phyloP scores from a whole-genome alignment of 352 stramenopile species.

The Globisporangium apiculatum region DNA sequence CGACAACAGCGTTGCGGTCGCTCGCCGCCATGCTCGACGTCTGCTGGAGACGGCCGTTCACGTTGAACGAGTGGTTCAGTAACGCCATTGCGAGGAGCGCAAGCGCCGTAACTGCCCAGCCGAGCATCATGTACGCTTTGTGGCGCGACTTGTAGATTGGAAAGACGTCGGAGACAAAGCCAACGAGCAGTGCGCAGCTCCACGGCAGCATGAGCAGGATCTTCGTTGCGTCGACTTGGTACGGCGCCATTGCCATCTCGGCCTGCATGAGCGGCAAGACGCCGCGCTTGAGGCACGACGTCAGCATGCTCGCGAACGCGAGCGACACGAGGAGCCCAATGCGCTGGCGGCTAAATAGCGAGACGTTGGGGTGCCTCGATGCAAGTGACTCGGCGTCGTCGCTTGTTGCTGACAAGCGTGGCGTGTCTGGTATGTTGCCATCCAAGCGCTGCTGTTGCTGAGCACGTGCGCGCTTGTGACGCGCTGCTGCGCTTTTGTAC shows the following conservation, averaged over 20 bases:
- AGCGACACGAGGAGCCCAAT: conserved; percentile 29
- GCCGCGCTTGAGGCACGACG: conserved; percentile 32
- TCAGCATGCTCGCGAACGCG: conserved; percentile 30
- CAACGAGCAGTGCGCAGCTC: conserved; percentile 20
- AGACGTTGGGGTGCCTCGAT: conserved; percentile 12
- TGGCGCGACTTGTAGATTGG: conserved; percentile 12
- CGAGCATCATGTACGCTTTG: conserved; percentile 18
- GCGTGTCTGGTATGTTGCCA: no score
- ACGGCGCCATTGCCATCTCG: conserved; percentile 28
- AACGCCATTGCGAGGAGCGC: conserved; percentile 30
- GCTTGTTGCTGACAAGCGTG: background rate
- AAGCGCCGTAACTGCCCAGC: conserved; percentile 16
- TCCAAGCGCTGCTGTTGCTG: background rate
- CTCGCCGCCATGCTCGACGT: conserved; percentile 13
- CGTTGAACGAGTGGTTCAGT: conserved; percentile 23
- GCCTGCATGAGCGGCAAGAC: conserved; percentile 28
- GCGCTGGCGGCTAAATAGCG: conserved; percentile 20
- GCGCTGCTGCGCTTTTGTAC: conserved; percentile 13
- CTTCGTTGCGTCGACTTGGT: conserved; percentile 27
- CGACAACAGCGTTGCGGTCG: conserved; percentile 18
- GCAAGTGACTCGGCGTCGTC: conserved; percentile 10
- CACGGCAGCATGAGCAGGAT: conserved; percentile 34
- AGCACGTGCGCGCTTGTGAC: background rate
- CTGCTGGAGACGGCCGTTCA: conserved; percentile 15
- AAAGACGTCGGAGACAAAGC: conserved; percentile 15